These are phyloP conservation scores for Pulveroboletus ravenelii DNA, from an alignment of 768 basidiomycete species.

Conservation along the genomic window DNA sequence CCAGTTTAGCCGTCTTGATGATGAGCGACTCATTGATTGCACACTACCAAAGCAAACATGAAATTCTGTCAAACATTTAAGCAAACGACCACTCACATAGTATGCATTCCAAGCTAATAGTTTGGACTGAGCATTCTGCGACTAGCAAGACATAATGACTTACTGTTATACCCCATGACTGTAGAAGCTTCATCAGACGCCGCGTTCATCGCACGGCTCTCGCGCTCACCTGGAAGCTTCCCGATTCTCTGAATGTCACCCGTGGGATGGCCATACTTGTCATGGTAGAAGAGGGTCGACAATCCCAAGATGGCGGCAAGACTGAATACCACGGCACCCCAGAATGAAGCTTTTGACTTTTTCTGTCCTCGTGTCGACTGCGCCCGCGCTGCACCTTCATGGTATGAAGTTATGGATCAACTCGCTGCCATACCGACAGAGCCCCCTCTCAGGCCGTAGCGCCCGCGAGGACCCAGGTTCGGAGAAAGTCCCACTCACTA, in stretches of 20 bases:
- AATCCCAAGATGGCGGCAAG: constrained; percentile 20
- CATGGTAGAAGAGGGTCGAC: constrained; percentile 11
- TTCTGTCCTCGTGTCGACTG: neutral
- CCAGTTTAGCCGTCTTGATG: constrained; percentile 43
- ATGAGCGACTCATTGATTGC: constrained; percentile 53
- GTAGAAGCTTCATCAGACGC: neutral
- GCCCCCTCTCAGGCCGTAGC: neutral
- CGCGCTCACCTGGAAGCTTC: constrained; percentile 33
- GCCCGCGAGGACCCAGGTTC: neutral
- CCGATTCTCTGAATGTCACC: constrained; percentile 24
- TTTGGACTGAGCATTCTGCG: constrained; percentile 1
- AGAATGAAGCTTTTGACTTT: constrained; percentile 1
- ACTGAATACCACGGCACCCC: constrained; percentile 11
- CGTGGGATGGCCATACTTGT: neutral
- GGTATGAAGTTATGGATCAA: constrained; percentile 1
- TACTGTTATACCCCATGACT: constrained; percentile 67
- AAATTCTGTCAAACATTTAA: neutral
- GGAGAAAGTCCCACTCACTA: constrained; percentile 6
- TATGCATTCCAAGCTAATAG: constrained; percentile 64
- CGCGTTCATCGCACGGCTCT: neutral
- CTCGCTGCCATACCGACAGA: neutral
- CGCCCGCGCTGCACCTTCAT: neutral
- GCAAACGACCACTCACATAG: constrained; percentile 38
- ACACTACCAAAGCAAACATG: constrained; percentile 36
- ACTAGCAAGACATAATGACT: constrained; percentile 17